Base-by-base conservation (phyloP, 1,139 yeast species). In the Magnusiomyces fungicola region DNA sequence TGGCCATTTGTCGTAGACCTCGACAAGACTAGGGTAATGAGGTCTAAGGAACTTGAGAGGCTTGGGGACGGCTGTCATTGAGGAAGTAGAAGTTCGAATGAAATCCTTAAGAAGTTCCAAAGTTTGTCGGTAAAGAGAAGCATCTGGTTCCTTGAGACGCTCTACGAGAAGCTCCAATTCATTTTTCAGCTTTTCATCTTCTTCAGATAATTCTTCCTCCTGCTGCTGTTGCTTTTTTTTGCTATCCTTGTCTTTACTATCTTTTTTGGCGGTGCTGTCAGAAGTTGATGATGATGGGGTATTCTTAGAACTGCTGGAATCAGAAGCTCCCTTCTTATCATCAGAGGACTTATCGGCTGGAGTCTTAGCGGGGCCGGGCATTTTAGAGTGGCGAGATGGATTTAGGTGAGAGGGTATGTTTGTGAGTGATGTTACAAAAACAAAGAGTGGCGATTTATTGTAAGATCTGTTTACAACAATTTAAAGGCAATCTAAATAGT, bases 1-100 rank as follows among this genome's bases (percentile, higher is more conserved):
- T 4, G 72, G 69, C 96, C 97, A 89, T 33, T 73, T 70, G 44
- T 79, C 81, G 65, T 84, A 86, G 39, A 85, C 69, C 49, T 72
- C 76, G 43, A 80, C 78, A 61, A 92, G 73, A 29, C 74, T 64
- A 19, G 83, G 83, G 65, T 83, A 92, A 60, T 81, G 88, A 16
- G 97, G 96, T 61, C 96, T 81, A 58, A 94, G 75, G 65, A 94
- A 94, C 71, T 94, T 94, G 69, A 92, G 78, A 14, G 99, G 98
- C 67, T 92, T 94, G 43, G 99, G 99, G 44, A 94, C 98, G 1
- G 99, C 99, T 2, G 98, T 94, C 97, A 92, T 92, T 7, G 97
- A 89, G 32, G 97, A 87, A 3, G 98, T 92, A 16, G 97, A 86
- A 48, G 95, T 95, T 59, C 88, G 81, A 60, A 92, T 90, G 61